Conservation (phyloP, 495 filamentous ascomycete genomes). For the Ascobolus immersus region DNA sequence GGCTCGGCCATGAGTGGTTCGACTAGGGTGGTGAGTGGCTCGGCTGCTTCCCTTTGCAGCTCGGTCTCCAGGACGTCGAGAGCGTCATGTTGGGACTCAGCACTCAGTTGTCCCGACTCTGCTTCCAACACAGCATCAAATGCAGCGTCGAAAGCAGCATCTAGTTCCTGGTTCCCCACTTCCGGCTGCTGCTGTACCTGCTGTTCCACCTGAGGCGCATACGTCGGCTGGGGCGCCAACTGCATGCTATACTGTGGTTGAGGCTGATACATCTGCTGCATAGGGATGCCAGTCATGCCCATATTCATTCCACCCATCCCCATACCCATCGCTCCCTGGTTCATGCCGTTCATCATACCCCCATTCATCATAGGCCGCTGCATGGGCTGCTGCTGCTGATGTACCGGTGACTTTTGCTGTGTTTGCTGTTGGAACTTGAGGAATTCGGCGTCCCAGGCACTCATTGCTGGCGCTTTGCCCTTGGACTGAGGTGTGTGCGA, state of each 20-base stretch:
- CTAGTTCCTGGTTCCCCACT: constrained; percentile 1
- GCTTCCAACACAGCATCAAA: constrained; percentile 37
- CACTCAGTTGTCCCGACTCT: constrained; percentile 5
- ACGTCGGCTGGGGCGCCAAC: background rate
- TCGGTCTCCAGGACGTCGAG: background rate
- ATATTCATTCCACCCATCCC: constrained; percentile 5
- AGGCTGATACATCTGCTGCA: constrained; percentile 7
- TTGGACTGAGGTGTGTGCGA: background rate
- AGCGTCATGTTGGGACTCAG: constrained; percentile 1
- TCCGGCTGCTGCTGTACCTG: background rate
- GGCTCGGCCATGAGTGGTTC: background rate
- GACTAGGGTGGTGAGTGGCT: constrained; percentile 1
- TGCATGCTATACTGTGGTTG: background rate
- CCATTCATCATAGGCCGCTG: too few species aligned
- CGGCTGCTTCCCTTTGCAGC: background rate
- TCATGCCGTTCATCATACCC: too few species aligned
- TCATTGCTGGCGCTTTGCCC: too few species aligned
- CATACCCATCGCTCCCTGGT: constrained; percentile 2
- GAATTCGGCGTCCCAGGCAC: too few species aligned
- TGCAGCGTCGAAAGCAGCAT: constrained; percentile 29
- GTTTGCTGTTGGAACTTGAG: too few species aligned
- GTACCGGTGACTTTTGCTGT: too few species aligned
- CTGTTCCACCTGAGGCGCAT: background rate
- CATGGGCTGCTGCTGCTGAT: too few species aligned
- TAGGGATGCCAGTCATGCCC: too few species aligned